Evolutionary conservation across 2,329 filamentous ascomycete species (phyloP).

Genomic region (Tothia fuscella): DNA sequence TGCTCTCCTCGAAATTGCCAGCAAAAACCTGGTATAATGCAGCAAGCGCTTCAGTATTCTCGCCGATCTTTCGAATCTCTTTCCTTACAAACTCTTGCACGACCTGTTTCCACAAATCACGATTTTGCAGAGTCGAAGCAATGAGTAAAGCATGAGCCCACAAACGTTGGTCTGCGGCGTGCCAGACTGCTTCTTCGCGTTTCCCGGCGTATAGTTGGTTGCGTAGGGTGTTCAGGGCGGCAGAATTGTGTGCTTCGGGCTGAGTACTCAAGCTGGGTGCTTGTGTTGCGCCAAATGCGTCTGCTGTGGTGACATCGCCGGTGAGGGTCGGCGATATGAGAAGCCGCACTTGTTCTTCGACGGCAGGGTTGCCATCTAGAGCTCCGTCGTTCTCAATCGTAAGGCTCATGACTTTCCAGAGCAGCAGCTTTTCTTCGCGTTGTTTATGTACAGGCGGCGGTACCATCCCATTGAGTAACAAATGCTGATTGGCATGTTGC

Average conservation of each 20-base stretch:
- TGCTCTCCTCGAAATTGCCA: constrained; percentile 85
- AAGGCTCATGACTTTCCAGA: constrained; percentile 77
- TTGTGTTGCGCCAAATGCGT: constrained; percentile 3
- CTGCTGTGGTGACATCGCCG: background rate
- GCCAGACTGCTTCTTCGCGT: constrained; percentile 84
- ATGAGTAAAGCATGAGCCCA: constrained; percentile 97
- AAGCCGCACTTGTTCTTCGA: constrained; percentile 63
- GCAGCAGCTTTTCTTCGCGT: constrained; percentile 62
- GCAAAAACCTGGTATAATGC: constrained; percentile 89
- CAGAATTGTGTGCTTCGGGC: constrained; percentile 56
- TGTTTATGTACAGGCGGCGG: constrained; percentile 53
- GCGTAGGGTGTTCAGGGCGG: constrained; percentile 59
- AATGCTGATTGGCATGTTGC: constrained; percentile 39
- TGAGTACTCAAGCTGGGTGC: background rate
- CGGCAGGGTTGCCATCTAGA: constrained; percentile 58
- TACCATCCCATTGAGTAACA: constrained; percentile 39
- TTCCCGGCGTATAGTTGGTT: constrained; percentile 66
- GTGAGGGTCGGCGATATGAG: constrained; percentile 52
- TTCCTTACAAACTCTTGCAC: constrained; percentile 91
- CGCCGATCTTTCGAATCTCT: constrained; percentile 70
- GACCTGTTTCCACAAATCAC: constrained; percentile 75
- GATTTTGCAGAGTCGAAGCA: constrained; percentile 59
- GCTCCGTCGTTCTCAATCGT: constrained; percentile 79
- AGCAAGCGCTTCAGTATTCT: constrained; percentile 72
- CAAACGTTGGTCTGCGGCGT: constrained; percentile 79